Evolutionary conservation across 78 protist genomes (phyloP).

Genomic region (Dictyostelium intermedium): DNA sequence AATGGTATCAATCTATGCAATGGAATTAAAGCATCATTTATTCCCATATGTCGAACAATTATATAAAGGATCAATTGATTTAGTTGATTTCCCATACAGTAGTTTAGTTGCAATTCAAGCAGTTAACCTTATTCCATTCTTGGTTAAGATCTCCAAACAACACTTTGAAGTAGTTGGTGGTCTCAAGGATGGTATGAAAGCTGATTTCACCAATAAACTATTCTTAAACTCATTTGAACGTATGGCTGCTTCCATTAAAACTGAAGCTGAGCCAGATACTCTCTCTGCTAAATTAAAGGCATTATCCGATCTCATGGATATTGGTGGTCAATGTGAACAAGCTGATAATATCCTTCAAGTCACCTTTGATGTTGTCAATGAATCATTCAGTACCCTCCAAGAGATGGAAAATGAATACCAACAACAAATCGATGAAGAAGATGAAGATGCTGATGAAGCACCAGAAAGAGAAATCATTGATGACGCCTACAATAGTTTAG

Average conservation of each 20-base stretch:
- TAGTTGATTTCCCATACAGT: slow-evolving; percentile 74
- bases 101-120: slow-evolving; percentile 60
- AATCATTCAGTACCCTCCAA: neutral
- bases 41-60: slow-evolving; percentile 64
- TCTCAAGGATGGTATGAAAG: neutral
- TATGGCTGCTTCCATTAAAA: neutral
- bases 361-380: neutral
- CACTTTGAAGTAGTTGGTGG: neutral
- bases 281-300: neutral
- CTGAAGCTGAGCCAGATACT: neutral
- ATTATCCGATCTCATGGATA: neutral
- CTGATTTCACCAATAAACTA: neutral
- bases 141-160: neutral
- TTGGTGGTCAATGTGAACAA: neutral
- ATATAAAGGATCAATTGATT: neutral
- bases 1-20: slow-evolving; percentile 79
- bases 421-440: slow-evolving; percentile 30
- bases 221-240: neutral
- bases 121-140: slow-evolving; percentile 23
- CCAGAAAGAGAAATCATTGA: slow-evolving; percentile 1
- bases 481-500: slow-evolving; percentile 38
- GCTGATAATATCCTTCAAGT: neutral
- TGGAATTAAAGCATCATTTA: slow-evolving; percentile 67
- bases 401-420: neutral
- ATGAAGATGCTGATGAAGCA: slow-evolving; percentile 21